These are phyloP conservation scores for Syncephalastrum sp. DNA, from an alignment of 371 early-diverging fungal genomes.

Conservation along the genomic window DNA sequence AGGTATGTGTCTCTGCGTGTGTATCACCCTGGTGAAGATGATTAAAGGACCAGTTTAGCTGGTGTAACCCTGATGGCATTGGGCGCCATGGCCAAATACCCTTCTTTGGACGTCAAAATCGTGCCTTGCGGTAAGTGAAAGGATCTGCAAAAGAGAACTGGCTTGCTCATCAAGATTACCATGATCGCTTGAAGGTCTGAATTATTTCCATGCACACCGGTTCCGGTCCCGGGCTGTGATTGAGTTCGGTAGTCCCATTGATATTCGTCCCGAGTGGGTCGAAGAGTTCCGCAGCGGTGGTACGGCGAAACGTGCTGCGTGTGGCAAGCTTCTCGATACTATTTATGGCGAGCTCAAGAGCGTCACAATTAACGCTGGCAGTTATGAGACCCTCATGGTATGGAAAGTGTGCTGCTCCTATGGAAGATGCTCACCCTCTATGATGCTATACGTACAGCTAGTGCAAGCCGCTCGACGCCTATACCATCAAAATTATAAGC, in stretches of 20 bases:
- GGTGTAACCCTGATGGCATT: constrained; percentile 87
- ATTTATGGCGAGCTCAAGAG: constrained; percentile 70
- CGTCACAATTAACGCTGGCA: constrained; percentile 87
- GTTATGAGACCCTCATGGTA: constrained; percentile 86
- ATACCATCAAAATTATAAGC: constrained; percentile 84
- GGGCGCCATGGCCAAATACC: constrained; percentile 82
- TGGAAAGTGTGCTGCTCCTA: too few relatives aligned
- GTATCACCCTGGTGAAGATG: background rate
- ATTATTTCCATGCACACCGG: constrained; percentile 92
- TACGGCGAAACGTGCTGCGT: constrained; percentile 72
- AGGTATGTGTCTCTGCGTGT: constrained; percentile 31
- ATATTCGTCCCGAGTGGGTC: constrained; percentile 70
- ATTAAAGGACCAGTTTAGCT: constrained; percentile 31
- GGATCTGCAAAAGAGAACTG: too few relatives aligned
- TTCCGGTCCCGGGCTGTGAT: constrained; percentile 92
- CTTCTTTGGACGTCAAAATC: constrained; percentile 80
- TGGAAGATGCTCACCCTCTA: background rate
- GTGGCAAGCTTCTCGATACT: constrained; percentile 66
- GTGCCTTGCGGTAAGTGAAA: constrained; percentile 70
- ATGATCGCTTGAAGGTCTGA: constrained; percentile 51
- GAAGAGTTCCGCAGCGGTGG: constrained; percentile 81
- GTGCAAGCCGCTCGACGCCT: constrained; percentile 93
- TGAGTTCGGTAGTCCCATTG: constrained; percentile 88
- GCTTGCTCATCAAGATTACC: background rate
- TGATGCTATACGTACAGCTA: constrained; percentile 43